These are phyloP conservation scores for Aureobasidium pullulans DNA, from an alignment of 2,329 filamentous ascomycete genomes.

Conservation along the genomic window DNA sequence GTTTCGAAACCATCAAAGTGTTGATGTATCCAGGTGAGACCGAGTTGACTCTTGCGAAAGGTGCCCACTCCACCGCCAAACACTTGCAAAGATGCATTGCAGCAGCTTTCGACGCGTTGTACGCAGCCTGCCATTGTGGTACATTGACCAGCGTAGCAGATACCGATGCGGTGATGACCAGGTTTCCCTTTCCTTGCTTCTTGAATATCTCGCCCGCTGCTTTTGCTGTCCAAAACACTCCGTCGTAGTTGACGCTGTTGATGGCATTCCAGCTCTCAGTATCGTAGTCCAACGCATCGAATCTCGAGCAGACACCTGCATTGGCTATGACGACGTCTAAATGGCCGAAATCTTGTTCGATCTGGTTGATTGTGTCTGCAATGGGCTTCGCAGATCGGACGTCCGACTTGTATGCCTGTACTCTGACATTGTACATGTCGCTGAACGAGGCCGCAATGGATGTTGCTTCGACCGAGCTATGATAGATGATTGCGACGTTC, in stretches of 20 bases:
- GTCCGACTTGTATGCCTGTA: constrained; percentile 49
- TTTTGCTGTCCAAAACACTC: constrained; percentile 79
- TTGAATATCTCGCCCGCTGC: constrained; percentile 79
- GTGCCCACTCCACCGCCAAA: constrained; percentile 58
- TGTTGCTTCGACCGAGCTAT: not conserved
- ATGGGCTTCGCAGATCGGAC: constrained; percentile 58
- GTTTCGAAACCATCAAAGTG: constrained; percentile 61
- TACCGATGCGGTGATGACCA: constrained; percentile 93
- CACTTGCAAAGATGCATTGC: constrained; percentile 47
- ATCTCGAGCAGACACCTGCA: constrained; percentile 41
- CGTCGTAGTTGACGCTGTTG: constrained; percentile 57
- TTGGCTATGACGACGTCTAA: not conserved
- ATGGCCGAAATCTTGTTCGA: constrained; percentile 18
- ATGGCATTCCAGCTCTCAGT: constrained; percentile 42
- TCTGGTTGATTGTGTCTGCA: constrained; percentile 38
- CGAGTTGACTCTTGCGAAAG: constrained; percentile 59
- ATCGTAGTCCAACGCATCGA: constrained; percentile 45
- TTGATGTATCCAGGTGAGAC: constrained; percentile 66
- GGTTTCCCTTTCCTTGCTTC: constrained; percentile 69
- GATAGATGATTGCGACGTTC: not conserved
- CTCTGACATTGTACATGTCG: not conserved
- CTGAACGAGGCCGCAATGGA: not conserved
- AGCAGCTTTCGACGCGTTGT: constrained; percentile 8
- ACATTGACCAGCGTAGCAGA: constrained; percentile 85
- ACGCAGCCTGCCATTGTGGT: constrained; percentile 67